phyloP scores from a whole-genome alignment of 1,284 basidiomycete genomes.

The Boletus semigastroideus region DNA sequence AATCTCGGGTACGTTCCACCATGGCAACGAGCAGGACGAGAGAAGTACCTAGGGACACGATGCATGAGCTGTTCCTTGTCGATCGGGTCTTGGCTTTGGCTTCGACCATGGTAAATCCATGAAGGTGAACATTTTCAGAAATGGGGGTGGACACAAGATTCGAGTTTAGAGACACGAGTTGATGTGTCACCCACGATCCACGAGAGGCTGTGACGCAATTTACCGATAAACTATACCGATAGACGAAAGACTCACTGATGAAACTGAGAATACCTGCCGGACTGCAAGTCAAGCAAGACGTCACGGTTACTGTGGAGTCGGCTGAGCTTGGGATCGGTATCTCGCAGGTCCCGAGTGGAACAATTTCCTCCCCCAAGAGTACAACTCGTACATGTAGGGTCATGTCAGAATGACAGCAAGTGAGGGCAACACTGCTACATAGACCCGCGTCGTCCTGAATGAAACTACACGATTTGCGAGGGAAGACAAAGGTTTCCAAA shows the following conservation, averaged over 20 bases:
- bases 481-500: slow-evolving; percentile 47
- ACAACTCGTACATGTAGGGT: slow-evolving; percentile 23
- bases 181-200: slow-evolving; percentile 39
- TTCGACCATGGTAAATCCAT: slow-evolving; percentile 31
- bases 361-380: slow-evolving; percentile 21
- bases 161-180: slow-evolving; percentile 35
- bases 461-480: slow-evolving; percentile 45
- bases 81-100: slow-evolving; percentile 8
- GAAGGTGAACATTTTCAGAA: slow-evolving; percentile 41
- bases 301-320: not conserved
- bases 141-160: slow-evolving; percentile 28
- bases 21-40: slow-evolving; percentile 59
- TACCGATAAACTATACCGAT: not conserved
- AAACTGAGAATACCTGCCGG: slow-evolving; percentile 30
- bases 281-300: slow-evolving; percentile 28
- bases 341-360: slow-evolving; percentile 20
- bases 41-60: slow-evolving; percentile 60
- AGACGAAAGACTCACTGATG: slow-evolving; percentile 23
- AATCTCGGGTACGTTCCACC: slow-evolving; percentile 42
- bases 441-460: slow-evolving; percentile 28
- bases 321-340: slow-evolving; percentile 16
- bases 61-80: slow-evolving; percentile 35
- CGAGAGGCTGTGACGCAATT: slow-evolving; percentile 19
- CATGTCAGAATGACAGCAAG: slow-evolving; percentile 18
- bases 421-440: slow-evolving; percentile 10